These are phyloP conservation scores for Trichomonas vaginalis DNA, from an alignment of 208 protist genomes.

Conservation along the genomic window DNA sequence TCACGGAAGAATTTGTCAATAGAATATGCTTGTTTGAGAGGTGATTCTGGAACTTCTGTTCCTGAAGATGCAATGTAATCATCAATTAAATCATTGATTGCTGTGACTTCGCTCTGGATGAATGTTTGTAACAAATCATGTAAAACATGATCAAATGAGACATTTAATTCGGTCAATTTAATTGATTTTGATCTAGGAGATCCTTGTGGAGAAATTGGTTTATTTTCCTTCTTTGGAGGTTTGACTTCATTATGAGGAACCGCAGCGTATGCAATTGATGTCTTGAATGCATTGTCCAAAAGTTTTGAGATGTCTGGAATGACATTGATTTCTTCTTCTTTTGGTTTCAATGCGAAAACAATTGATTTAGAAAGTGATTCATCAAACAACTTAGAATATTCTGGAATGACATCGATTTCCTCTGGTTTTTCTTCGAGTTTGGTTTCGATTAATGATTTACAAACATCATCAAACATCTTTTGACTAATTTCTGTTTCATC, in stretches of 20 bases:
- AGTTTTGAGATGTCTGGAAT: not conserved
- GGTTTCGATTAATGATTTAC: not conserved
- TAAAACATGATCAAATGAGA: not conserved
- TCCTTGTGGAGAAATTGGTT: not conserved
- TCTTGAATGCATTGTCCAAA: not conserved
- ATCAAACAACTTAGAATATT: not conserved
- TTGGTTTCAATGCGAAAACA: not conserved
- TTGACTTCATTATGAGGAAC: not conserved
- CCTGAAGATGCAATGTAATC: not conserved
- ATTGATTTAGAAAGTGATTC: not conserved
- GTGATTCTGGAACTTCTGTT: not conserved
- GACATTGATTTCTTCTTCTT: not conserved
- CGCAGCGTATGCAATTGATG: not conserved
- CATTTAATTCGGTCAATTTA: not conserved
- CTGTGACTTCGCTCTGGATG: not conserved
- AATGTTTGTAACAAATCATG: not conserved
- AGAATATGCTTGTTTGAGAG: not conserved
- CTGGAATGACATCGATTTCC: not conserved
- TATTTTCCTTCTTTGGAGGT: not conserved
- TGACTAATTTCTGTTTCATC: not conserved
- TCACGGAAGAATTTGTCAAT: not conserved
- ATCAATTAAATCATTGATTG: not conserved
- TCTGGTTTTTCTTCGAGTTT: not conserved
- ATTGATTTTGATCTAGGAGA: not conserved
- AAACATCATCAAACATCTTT: not conserved